Base-by-base conservation (phyloP, 164 flowering plant species). In the Saururus chinensis region DNA sequence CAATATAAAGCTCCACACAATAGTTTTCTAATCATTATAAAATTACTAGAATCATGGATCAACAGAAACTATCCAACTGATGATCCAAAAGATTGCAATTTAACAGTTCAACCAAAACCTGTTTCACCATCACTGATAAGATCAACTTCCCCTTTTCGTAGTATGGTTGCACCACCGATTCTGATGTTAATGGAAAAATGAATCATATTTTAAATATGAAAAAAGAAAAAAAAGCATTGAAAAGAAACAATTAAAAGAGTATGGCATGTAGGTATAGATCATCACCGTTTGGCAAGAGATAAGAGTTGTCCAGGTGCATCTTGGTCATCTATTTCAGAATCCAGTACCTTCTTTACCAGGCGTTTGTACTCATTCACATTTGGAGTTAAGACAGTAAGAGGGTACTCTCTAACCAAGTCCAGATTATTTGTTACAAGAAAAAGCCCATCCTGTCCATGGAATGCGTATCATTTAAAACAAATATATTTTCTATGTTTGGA, bases 301-400 rank as follows among this genome's bases (percentile, higher is more conserved):
- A 71, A 75, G 67, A 91, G 64, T 68, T 89, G 84, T 64, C 73
- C 66, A 61, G 78, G 42, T 66, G 88, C 85, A 71, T 86, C 87
- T 72, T 80, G 69, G 52, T 83, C 90, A 66, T 75, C 73, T 45
- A 91, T 86, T 73, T 91, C 96, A 80, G 78, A 75, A 40, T 72
- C 70, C 25, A 95, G 72, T 23, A 87, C 96, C 70, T 82, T 87
- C 75, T 87, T 77, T 61, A 95, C 86, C 53, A 95, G 84, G 66
- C 96, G 95, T 79, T 84, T 91, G 69, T 88, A 95, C 71, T 95
- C 99, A 64, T 95, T 87, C 35, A 95, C 83, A 77, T 91, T 95
- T 56, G 99, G 99, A 51, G 99, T 91, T 52, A 95, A 84, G 60
- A 91, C 95, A 61, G 96, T 96, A 61, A 95, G 77, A 26, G 79